Percentiles rank a stretch among this genome's conserved stretches.
Evolutionary conservation across 139 green algal genomes (phyloP).

Genomic region (Micromonas commoda): DNA sequence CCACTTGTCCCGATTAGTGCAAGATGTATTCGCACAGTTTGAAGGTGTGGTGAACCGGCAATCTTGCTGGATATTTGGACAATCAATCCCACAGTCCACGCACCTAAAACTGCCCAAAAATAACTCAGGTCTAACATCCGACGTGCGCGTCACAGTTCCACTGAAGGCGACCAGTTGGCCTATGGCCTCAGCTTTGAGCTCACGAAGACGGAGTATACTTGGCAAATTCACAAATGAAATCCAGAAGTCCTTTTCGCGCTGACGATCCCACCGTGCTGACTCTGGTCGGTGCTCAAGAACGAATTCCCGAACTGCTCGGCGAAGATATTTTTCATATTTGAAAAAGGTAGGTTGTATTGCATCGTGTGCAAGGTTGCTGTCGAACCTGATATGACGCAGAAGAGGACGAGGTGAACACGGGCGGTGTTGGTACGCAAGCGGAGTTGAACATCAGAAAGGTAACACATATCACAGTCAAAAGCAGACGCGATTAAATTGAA

Average conservation of each 20-base stretch:
- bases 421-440: not conserved
- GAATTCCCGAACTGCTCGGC: slow-evolving; percentile 43
- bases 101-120: slow-evolving; percentile 86
- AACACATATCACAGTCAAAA: too few relatives aligned
- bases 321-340: slow-evolving; percentile 26
- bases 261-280: slow-evolving; percentile 39
- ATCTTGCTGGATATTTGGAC: slow-evolving; percentile 85
- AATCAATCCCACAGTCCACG: slow-evolving; percentile 60
- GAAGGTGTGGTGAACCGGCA: slow-evolving; percentile 91
- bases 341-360: slow-evolving; percentile 22
- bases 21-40: slow-evolving; percentile 80
- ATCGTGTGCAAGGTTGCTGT: slow-evolving; percentile 16
- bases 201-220: slow-evolving; percentile 35
- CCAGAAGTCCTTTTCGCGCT: slow-evolving; percentile 74
- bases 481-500: too few relatives aligned
- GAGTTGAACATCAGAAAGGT: too few relatives aligned
- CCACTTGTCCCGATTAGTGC: slow-evolving; percentile 77
- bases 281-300: slow-evolving; percentile 58
- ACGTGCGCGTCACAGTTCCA: slow-evolving; percentile 90
- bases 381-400: slow-evolving; percentile 8
- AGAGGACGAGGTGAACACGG: not conserved
- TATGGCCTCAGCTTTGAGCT: slow-evolving; percentile 42
- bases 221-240: slow-evolving; percentile 70
- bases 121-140: slow-evolving; percentile 91
- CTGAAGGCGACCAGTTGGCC: slow-evolving; percentile 53